Base-by-base conservation (phyloP, 495 filamentous ascomycete species). In the Apodospora peruviana region DNA sequence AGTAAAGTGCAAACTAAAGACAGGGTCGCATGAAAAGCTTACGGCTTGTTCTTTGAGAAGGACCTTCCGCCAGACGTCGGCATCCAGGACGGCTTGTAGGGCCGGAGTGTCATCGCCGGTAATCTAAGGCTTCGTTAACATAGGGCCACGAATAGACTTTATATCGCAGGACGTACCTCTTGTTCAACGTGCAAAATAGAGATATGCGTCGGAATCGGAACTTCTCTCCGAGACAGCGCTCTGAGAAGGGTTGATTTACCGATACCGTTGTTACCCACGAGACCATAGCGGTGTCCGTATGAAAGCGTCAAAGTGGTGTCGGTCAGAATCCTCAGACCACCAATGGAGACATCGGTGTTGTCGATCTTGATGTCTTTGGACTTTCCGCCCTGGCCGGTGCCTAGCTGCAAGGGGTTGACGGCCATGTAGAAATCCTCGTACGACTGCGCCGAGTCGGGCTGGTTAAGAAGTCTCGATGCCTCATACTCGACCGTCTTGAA, bases 401-500 rank as follows among this genome's bases (percentile, higher is more conserved):
- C 91, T 52, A 97, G 56, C 59, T 96, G 93, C 36, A 99, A 75
- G 35, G 93, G 93, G 65, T 99, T 99, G 73, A 99, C 93, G 35
- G 86, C 82, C 93, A 99, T 97, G 76, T 90, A 99, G 73, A 99
- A 97, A 62, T 99, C 94, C 65, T 99, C 93, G 66, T 99, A 99
- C 3, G 88, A 88, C 78, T 95, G 84, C n/a, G 90, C 73, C 53
- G 87, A 81, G 53, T 87, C 82, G 3, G 87, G 76, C 64, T 88
- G 81, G 66, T 90, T 85, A 56, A 99, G 77, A 51, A 99, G 75
- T 53, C 84, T 82, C 4, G 93, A 99, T 16, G 94, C 87, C 69
- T 99, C 94, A 63, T 99, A 99, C 64, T 93, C 85, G 47, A 99
- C 93, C 40, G 84, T 95, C 78, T 96, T 97, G 83, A 95, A 95